Percentiles rank a stretch among this genome's conserved stretches.
Evolutionary conservation across 164 flowering plant genomes (phyloP).

Genomic region (Stephania japonica): DNA sequence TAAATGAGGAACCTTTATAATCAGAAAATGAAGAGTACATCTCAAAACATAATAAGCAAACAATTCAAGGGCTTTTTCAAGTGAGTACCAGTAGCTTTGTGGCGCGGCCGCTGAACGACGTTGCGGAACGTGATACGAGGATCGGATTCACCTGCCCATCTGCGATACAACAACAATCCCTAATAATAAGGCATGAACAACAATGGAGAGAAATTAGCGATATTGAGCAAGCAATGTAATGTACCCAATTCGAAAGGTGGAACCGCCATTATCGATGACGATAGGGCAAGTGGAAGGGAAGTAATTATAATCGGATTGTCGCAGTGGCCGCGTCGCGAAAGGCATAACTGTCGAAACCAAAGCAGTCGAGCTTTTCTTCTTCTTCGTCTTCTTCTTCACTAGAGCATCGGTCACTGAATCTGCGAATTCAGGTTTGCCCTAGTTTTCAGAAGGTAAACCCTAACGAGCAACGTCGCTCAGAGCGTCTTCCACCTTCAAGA

Average conservation of each 20-base stretch:
- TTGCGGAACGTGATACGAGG: slow-evolving; percentile 31
- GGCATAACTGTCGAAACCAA: not conserved
- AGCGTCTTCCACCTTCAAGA: too few species aligned
- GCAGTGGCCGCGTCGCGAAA: slow-evolving; percentile 14
- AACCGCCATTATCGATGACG: slow-evolving; percentile 34
- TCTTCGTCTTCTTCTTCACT: too few species aligned
- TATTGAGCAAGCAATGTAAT: not conserved
- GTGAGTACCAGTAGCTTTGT: slow-evolving; percentile 34
- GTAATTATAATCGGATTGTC: slow-evolving; percentile 23
- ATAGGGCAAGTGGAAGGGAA: slow-evolving; percentile 22
- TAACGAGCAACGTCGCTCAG: too few species aligned
- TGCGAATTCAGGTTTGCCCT: too few species aligned
- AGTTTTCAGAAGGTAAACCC: too few species aligned
- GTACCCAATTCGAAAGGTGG: slow-evolving; percentile 28
- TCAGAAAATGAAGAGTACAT: too few species aligned
- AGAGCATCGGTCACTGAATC: too few species aligned
- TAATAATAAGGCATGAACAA: not conserved
- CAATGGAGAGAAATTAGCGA: not conserved
- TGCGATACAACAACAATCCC: slow-evolving; percentile 4
- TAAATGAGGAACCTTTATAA: too few species aligned
- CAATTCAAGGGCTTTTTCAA: not conserved
- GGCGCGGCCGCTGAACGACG: slow-evolving; percentile 31
- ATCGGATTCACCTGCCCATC: slow-evolving; percentile 36
- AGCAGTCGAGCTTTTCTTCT: not conserved
- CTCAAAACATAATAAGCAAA: not conserved